Evolutionary conservation across 2,329 filamentous ascomycete genomes (phyloP).

Genomic region (Periconia sp.): DNA sequence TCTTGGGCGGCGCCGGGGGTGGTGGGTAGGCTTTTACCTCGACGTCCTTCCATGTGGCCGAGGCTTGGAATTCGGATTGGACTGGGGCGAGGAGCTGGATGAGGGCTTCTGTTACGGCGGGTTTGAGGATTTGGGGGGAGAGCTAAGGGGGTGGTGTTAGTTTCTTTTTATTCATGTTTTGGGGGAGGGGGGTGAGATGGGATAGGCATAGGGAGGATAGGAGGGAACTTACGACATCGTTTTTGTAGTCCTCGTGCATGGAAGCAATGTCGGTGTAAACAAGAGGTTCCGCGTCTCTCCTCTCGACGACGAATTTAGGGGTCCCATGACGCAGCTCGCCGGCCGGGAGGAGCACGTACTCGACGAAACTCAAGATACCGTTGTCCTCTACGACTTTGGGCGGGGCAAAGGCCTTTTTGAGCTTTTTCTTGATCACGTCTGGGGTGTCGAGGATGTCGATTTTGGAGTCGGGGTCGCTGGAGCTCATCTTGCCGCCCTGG

Average conservation of each 20-base stretch:
- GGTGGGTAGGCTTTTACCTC: slow-evolving; percentile 80
- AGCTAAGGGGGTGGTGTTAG: slow-evolving; percentile 51
- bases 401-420: slow-evolving; percentile 76
- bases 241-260: slow-evolving; percentile 77
- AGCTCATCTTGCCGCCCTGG: slow-evolving; percentile 77
- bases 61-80: slow-evolving; percentile 68
- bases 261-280: slow-evolving; percentile 76
- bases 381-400: slow-evolving; percentile 81
- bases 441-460: slow-evolving; percentile 87
- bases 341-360: slow-evolving; percentile 82
- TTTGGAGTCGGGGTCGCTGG: slow-evolving; percentile 74
- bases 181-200: slow-evolving; percentile 14
- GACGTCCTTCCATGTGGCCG: slow-evolving; percentile 77
- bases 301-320: slow-evolving; percentile 67
- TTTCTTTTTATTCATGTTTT: background rate
- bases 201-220: background rate
- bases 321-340: slow-evolving; percentile 60
- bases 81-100: slow-evolving; percentile 77
- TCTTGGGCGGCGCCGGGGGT: slow-evolving; percentile 60
- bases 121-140: slow-evolving; percentile 84
- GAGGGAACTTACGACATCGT: slow-evolving; percentile 66
- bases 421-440: slow-evolving; percentile 68
- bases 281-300: slow-evolving; percentile 70
- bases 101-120: slow-evolving; percentile 75
- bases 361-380: slow-evolving; percentile 81